Evolutionary conservation across 306 rosid species (phyloP), one percentile per base, ranked within the genome.

Genomic region (Corylus avellana): DNA sequence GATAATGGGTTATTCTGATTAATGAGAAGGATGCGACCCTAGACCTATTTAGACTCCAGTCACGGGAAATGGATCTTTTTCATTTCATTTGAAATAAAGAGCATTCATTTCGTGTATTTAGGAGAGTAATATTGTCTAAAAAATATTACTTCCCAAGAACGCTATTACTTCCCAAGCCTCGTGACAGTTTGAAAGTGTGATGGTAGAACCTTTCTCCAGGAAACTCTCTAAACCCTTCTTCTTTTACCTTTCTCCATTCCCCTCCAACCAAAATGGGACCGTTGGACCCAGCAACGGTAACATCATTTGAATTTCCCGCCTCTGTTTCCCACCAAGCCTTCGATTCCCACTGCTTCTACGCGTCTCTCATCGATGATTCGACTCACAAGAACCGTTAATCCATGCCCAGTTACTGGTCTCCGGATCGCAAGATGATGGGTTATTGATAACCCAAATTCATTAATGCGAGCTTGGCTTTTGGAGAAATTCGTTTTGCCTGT

Each of bases 361-460:
- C 80, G 5, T 78, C 81, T 51, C 85, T 88, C 61, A 87, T 89
- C 48, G 89, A 87, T 58, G 66, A 72, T 50, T 88, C 88, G 29
- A 78, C 78, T 66, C 88, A 79, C 71, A 80, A 77, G 78, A 79
- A 17, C 74, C 90, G 88, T 62, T 77, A 83, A 83, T 91, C 79
- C 91, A 91, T 56, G 57, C 48, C 13, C 91, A 72, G 18, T 58
- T 89, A 55, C 55, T 88, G 53, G 81, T 81, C 8, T 75, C 78
- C 0, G 91, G 94, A 27, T 73, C 87, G 80, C 86, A 69, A 29
- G 79, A 73, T 49, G 75, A 57, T 25, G 85, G 85, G 70, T 86
- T 86, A 79, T 79, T 89, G 54, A 78, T 85, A 18, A 82, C 2
- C 90, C 12, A 91, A 86, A 79, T 56, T 89, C 49, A 88, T 86